Base-by-base conservation (phyloP, 345 rosid species). In the Syzygium aqueum region DNA sequence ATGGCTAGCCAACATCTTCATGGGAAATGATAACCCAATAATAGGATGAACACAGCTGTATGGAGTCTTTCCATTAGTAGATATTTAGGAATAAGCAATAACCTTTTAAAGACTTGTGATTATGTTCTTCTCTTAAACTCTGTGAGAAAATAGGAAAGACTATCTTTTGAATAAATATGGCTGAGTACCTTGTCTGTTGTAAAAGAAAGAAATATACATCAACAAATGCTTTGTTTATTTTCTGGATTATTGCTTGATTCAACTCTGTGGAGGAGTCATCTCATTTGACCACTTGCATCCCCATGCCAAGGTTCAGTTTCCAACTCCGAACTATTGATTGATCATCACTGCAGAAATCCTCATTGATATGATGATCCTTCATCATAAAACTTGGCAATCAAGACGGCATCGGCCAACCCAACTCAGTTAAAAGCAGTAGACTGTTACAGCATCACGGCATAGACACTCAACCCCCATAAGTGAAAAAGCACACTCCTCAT, bases 1-100 rank as follows among this genome's bases (percentile, higher is more conserved):
- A 43, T 91, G 51, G 87, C 86, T 91, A 11, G 73, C 30, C 6
- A 56, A 85, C n/a, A 19, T 73, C 80, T 73, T 33, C 6, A 33
- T 6, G 12, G 80, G 46, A 9, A 73, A 33, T 73, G 46, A 73
- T 33, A 73, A 73, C 80, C 80, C 46, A 73, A 33, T 19, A 33
- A 73, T 73, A 19, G 49, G 46, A 73, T 73, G 49, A 73, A 46
- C 46, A 67, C 80, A 67, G 49, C 46, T 33, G 19, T 19, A 19
- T 73, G 80, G 49, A 33, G 49, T 73, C 43, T 67, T 73, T 73
- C 80, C 46, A 2, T 73, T 25, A 9, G 49, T 17, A 33, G 14
- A 73, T 73, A 33, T 19, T 73, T 22, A 73, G 46, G 49, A 33
- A 40, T 73, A 33, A 73, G 80, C 49, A 73, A 73, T 46, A 73